Percentiles rank a stretch among this genome's conserved stretches.
Evolutionary conservation across 306 rosid genomes (phyloP).

Genomic region (Acmispon strigosus): DNA sequence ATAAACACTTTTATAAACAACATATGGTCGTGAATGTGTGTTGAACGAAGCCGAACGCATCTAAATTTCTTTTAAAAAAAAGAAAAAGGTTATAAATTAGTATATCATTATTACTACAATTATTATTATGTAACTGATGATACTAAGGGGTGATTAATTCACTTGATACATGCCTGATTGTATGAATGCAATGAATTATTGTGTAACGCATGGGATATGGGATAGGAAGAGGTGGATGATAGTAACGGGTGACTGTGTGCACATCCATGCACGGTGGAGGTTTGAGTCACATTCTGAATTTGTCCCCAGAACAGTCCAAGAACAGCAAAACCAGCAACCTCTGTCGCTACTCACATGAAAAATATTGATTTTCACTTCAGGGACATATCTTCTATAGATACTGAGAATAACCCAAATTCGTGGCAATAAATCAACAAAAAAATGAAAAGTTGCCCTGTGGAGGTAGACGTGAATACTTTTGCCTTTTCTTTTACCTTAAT

Average conservation of each 20-base stretch:
- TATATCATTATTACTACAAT: no score
- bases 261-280: constrained; percentile 21
- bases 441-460: constrained; percentile 16
- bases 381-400: constrained; percentile 27
- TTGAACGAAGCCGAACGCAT: no score
- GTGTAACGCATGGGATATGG: background rate
- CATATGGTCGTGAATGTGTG: no score
- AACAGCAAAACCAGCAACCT: background rate
- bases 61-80: no score
- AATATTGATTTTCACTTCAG: constrained; percentile 12
- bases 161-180: no score
- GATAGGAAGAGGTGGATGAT: constrained; percentile 25
- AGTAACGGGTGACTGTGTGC: background rate
- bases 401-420: constrained; percentile 27
- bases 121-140: no score
- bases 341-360: constrained; percentile 29
- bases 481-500: background rate
- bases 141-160: no score
- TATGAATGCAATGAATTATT: background rate
- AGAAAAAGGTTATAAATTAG: no score
- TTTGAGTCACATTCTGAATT: constrained; percentile 13
- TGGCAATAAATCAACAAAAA: constrained; percentile 33
- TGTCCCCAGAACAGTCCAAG: constrained; percentile 14
- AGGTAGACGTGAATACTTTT: constrained; percentile 20
- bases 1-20: no score